A percentile compares a stretch with the other conserved stretches of the same genome.
These are phyloP conservation scores for Barnettozyma sucrosica DNA, from an alignment of 805 yeast species.

Conservation along the genomic window DNA sequence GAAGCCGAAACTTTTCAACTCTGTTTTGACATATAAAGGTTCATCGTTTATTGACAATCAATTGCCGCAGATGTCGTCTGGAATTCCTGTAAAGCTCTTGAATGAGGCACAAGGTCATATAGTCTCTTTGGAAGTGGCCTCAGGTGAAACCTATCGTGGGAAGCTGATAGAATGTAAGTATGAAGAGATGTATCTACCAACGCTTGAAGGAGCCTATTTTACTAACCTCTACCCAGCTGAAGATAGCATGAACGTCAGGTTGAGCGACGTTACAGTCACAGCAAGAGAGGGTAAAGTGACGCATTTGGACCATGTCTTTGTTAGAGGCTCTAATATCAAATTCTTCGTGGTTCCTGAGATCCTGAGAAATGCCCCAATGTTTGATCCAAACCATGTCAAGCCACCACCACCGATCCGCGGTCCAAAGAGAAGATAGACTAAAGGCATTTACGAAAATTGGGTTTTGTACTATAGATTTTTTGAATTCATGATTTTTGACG, in stretches of 20 bases:
- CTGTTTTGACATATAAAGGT: not conserved
- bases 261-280: constrained; percentile 76
- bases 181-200: not conserved
- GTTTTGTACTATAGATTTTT: not conserved
- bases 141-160: constrained; percentile 87
- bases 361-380: constrained; percentile 83
- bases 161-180: constrained; percentile 62
- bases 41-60: not conserved
- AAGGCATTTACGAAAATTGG: not conserved
- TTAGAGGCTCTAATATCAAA: constrained; percentile 86
- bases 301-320: constrained; percentile 77
- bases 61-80: constrained; percentile 33
- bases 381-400: constrained; percentile 51
- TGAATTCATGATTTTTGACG: not conserved
- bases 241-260: constrained; percentile 90
- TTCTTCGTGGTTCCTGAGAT: constrained; percentile 86
- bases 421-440: constrained; percentile 34
- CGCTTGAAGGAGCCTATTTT: not conserved
- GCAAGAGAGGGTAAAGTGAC: constrained; percentile 68
- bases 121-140: constrained; percentile 72
- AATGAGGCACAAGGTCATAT: constrained; percentile 89
- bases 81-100: constrained; percentile 79
- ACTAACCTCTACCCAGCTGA: constrained; percentile 35
- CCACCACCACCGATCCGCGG: constrained; percentile 72
- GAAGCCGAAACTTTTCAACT: constrained; percentile 3